Evolutionary conservation across 2,329 filamentous ascomycete species (phyloP), one percentile per base, ranked within the genome.

Genomic region (Cladosporium colombiae): DNA sequence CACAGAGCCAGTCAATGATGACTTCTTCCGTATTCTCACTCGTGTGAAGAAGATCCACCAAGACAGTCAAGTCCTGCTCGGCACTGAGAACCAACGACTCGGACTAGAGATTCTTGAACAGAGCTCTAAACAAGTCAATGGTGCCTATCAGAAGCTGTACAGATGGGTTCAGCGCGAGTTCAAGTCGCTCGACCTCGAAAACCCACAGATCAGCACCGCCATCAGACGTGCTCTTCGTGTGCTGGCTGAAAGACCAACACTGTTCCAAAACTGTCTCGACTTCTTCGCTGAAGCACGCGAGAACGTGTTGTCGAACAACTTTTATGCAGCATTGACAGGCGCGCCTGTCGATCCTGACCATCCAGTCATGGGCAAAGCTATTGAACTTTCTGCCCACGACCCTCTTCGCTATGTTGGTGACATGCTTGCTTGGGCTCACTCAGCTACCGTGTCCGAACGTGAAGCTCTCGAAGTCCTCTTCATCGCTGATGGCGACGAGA

Each of bases 361-460:
- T 62, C 73, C 74, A 6, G 70, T 75, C 10, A 70, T 75, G 68
- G 82, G 90, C 40, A 97, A 98, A 75, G 94, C 95, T 0, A 99
- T 99, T 69, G 94, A 99, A 75, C 87, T 98, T 72, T 90, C 89
- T 13, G 94, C 95, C 0, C 94, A 98, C 75, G 95, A 99, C 74
- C 89, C 92, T 1, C 80, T 98, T 29, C 88, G 95, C 23, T 98
- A 98, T 76, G 88, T 96, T 2, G 93, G 95, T 62, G 95, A 99
- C 75, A 99, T 99, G 93, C 85, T 99, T 16, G 95, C 95, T 5
- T 99, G 95, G 95, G 88, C 91, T 6, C 95, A 99, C 76, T 97
- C 95, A 0, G 91, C 93, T 2, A 90, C 94, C 0, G 95, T 99
- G 0, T 96, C 94, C 35, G 95, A 99, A 78, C 87, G 91, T 62